These are phyloP conservation scores for Venturia asperata DNA, from an alignment of 2,329 filamentous ascomycete genomes.

Conservation along the genomic window DNA sequence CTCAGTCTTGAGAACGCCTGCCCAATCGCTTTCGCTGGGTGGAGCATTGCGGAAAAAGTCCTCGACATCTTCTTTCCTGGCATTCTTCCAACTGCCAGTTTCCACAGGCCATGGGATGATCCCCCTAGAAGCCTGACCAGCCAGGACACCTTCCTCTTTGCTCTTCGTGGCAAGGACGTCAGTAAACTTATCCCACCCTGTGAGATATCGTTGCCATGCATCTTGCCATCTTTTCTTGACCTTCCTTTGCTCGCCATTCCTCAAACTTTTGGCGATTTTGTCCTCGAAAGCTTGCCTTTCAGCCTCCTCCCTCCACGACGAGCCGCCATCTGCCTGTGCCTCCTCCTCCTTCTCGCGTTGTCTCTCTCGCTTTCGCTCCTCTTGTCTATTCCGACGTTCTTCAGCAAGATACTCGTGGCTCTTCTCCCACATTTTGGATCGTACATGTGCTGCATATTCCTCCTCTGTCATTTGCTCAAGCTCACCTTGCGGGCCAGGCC, in stretches of 20 bases:
- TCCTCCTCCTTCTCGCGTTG: slow-evolving; percentile 24
- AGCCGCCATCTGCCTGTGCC: slow-evolving; percentile 34
- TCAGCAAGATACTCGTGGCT: slow-evolving; percentile 77
- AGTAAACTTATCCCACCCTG: slow-evolving; percentile 54
- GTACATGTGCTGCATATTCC: slow-evolving; percentile 80
- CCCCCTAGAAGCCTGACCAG: slow-evolving; percentile 24
- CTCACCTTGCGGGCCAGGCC: slow-evolving; percentile 46
- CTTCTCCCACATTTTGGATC: slow-evolving; percentile 90
- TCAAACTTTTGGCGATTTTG: slow-evolving; percentile 63
- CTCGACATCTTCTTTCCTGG: slow-evolving; percentile 55
- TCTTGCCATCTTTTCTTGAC: slow-evolving; percentile 48
- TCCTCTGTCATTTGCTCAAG: slow-evolving; percentile 87
- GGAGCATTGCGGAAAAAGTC: slow-evolving; percentile 60
- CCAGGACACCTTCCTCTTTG: slow-evolving; percentile 21
- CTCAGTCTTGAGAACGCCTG: slow-evolving; percentile 66
- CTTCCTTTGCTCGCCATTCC: slow-evolving; percentile 58
- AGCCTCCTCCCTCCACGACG: slow-evolving; percentile 39
- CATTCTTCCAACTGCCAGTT: slow-evolving; percentile 50
- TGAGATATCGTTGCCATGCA: slow-evolving; percentile 58
- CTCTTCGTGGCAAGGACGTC: slow-evolving; percentile 18
- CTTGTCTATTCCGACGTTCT: slow-evolving; percentile 59
- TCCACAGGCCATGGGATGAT: slow-evolving; percentile 67
- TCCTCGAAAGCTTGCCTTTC: slow-evolving; percentile 43
- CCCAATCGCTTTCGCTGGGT: slow-evolving; percentile 28
- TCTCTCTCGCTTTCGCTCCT: slow-evolving; percentile 40